phyloP scores from a whole-genome alignment of 1,284 basidiomycete species.

The Kwoniella shivajii region DNA sequence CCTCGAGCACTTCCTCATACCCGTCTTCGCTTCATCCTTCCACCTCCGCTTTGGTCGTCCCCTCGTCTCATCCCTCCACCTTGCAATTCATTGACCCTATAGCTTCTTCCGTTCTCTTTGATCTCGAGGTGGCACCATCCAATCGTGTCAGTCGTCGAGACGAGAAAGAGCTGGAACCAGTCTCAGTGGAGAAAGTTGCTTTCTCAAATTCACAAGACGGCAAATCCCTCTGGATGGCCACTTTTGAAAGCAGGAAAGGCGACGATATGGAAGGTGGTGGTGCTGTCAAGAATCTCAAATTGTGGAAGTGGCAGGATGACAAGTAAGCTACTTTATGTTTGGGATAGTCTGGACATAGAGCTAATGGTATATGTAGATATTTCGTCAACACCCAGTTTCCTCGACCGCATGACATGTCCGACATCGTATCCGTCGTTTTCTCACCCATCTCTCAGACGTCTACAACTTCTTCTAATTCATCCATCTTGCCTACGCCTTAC shows the following conservation, averaged over 20 bases:
- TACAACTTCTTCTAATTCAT: conserved; percentile 9
- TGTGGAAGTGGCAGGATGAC: conserved; percentile 80
- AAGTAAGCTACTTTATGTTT: conserved; percentile 26
- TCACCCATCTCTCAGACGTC: conserved; percentile 30
- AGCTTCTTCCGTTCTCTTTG: conserved; percentile 71
- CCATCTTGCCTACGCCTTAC: conserved; percentile 35
- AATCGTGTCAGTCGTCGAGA: conserved; percentile 86
- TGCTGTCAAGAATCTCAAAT: conserved; percentile 76
- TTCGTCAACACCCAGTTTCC: conserved; percentile 82
- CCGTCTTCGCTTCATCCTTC: conserved; percentile 68
- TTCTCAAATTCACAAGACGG: conserved; percentile 59
- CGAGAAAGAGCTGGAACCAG: conserved; percentile 74
- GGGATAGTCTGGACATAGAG: background rate
- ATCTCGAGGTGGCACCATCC: conserved; percentile 90
- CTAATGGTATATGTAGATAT: conserved; percentile 40
- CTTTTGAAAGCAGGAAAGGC: conserved; percentile 74
- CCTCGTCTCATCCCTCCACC: conserved; percentile 91
- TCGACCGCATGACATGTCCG: conserved; percentile 73
- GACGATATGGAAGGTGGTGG: conserved; percentile 60
- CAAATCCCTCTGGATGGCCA: conserved; percentile 84
- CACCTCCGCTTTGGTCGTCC: conserved; percentile 77
- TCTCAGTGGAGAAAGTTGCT: conserved; percentile 71
- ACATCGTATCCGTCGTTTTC: conserved; percentile 72
- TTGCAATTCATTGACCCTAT: conserved; percentile 85
- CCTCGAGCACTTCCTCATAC: conserved; percentile 27